Evolutionary conservation across 2,329 filamentous ascomycete species (phyloP), one percentile per base, ranked within the genome.

Genomic region (Neofusicoccum cordaticola): DNA sequence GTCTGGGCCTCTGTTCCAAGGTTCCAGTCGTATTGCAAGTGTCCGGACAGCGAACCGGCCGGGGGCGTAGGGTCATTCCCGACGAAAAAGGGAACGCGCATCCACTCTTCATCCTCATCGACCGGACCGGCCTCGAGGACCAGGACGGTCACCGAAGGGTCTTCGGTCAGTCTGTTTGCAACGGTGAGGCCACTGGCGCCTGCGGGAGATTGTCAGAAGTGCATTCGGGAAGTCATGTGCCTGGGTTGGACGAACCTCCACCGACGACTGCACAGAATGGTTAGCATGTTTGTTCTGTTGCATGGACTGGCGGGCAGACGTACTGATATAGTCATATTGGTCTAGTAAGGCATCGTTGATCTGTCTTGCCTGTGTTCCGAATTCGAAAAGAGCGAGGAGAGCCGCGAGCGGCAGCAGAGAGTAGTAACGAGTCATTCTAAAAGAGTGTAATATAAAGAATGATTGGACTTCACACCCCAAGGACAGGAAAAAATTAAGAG

Each of bases 1-100:
- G 65, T 44, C 65, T 75, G 73, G 4, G 73, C 71, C 15, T 72
- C 69, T 4, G 72, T 74, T 37, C 69, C 71, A 60, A 65, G 71
- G 8, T 66, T 50, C 74, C 73, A 76, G 53, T 76, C 74, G 60
- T 74, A 75, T 41, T 74, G 68, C 4, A 70, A 68, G 35, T 74
- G 72, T 17, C 68, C 71, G 66, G 66, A 31, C 0, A 71, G 65
- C 45, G 72, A 69, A 62, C 73, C 71, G n/a, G 75, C 69, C 57
- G 73, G 57, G 2, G 69, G 58, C 37, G 74, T 34, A 5, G 61
- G 61, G 48, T 53, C 22, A 48, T 63, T 63, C n/a, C 61, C 61
- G 8, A 63, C 39, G 39, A 63, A 63, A 19, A 52, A 63, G 22
- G 61, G 61, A n/a, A 53, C 61, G 9, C 61, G 47, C 27, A 53